Base-by-base conservation (phyloP, 495 filamentous ascomycete genomes). In the Penicillium longicatenatum region DNA sequence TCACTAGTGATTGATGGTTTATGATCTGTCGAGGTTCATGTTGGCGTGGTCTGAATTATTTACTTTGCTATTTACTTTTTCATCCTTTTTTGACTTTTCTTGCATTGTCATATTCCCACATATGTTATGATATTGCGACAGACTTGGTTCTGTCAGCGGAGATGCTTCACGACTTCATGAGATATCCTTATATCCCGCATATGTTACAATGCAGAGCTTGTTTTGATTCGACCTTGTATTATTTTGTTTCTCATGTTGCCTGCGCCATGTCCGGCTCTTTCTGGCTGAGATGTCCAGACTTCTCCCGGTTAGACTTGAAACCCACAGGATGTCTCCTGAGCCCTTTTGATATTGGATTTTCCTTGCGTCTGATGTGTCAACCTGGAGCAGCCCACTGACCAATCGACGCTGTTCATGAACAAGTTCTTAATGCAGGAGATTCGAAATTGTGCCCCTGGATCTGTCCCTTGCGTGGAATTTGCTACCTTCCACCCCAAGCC, bases 361-460 rank as follows among this genome's bases (percentile, higher is more conserved):
- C 66, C 66, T 69, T 69, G 66, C 66, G 52, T 69, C 42, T 65
- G 64, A 65, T 61, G 31, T 60, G 52, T 63, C 14, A 57, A 49
- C 29, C 20, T 49, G 26, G 9, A 49, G 41, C 47, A 35, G 50
- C 7, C 52, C 29, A 49, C 26, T 52, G 16, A 48, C 29, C 33
- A 33, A 50, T 19, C 44, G 21, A 57, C 33, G 33, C 24, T 49
- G 14, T 41, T n/a, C 10, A 45, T 42, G 46, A 47, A 19, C 12
- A 39, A 16, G 29, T 21, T n/a, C 6, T 54, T 69, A 51, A 54
- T 62, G 47, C 33, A 39, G 46, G 46, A 43, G 22, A 58, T 50
- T 42, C 51, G 30, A 29, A 17, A 61, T 24, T 52, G 51, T 26
- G 7, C 44, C 47, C 52, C 14, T 35, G 47, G 29, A 22, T 24